Evolutionary conservation across 371 early-diverging fungal species (phyloP).

Genomic region (Apophysomyces ossiformis): DNA sequence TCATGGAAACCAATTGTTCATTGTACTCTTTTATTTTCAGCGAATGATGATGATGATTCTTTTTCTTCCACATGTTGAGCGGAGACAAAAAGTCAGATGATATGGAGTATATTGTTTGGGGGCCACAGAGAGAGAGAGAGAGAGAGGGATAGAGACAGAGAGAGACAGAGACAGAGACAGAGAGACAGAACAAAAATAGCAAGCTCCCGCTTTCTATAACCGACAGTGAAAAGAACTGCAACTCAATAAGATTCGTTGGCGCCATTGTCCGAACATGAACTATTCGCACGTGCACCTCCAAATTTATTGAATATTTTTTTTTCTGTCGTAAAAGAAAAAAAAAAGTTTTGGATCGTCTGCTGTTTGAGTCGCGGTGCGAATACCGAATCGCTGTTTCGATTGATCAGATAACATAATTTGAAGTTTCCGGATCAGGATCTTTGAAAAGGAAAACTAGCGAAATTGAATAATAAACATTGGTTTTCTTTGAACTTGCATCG

Average conservation of each 20-base stretch:
- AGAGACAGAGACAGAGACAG: neutral
- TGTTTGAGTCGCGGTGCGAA: neutral
- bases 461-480: neutral
- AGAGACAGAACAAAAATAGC: neutral
- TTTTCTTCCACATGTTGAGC: neutral
- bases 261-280: constrained; percentile 7
- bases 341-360: neutral
- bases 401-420: constrained; percentile 1
- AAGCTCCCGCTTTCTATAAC: neutral
- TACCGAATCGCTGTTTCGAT: constrained; percentile 9
- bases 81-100: neutral
- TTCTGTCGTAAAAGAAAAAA: too few relatives aligned
- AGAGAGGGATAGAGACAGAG: neutral
- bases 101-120: too few relatives aligned
- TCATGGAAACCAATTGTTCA: too few relatives aligned
- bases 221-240: neutral
- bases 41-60: too few relatives aligned
- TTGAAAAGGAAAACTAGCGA: neutral
- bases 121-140: neutral
- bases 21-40: too few relatives aligned
- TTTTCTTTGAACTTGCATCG: neutral
- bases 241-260: constrained; percentile 8
- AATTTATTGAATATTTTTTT: too few relatives aligned
- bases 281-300: neutral
- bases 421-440: neutral